Evolutionary conservation across 768 basidiomycete species (phyloP).

Genomic region (Termitomyces eurrhizus): DNA sequence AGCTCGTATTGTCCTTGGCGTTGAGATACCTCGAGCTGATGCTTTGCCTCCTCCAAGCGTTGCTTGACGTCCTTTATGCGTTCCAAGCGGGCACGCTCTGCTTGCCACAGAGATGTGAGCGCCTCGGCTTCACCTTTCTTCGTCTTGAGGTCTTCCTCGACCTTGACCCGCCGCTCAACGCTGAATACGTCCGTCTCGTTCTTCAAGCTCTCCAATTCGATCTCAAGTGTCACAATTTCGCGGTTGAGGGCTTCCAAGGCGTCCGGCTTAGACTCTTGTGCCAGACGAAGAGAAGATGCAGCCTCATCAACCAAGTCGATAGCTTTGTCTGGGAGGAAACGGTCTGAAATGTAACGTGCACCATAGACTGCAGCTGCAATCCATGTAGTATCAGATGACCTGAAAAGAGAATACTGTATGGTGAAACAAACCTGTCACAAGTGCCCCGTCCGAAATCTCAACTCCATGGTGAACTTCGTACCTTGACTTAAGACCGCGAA

Average conservation of each 20-base stretch:
- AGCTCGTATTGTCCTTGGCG: constrained; percentile 83
- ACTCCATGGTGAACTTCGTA: constrained; percentile 95
- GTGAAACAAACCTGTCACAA: constrained; percentile 66
- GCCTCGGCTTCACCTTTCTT: constrained; percentile 63
- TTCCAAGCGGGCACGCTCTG: constrained; percentile 67
- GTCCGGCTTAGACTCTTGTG: constrained; percentile 87
- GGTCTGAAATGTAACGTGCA: constrained; percentile 81
- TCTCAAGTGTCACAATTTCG: constrained; percentile 82
- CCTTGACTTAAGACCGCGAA: constrained; percentile 77
- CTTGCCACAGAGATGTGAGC: constrained; percentile 69
- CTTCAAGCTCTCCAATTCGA: constrained; percentile 85
- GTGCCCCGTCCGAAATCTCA: constrained; percentile 81
- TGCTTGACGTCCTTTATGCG: constrained; percentile 70
- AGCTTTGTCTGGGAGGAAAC: constrained; percentile 88
- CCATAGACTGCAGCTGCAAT: constrained; percentile 73
- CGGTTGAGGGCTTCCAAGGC: constrained; percentile 79
- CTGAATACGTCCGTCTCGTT: constrained; percentile 86
- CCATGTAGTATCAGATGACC: background rate
- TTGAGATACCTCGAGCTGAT: constrained; percentile 85
- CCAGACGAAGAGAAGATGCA: constrained; percentile 78
- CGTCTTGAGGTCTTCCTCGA: constrained; percentile 56
- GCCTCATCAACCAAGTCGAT: constrained; percentile 95
- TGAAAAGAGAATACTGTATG: background rate
- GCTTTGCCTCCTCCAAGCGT: constrained; percentile 76
- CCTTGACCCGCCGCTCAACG: constrained; percentile 62